Evolutionary conservation across 805 yeast genomes (phyloP).

Genomic region (Wickerhamomyces xylosicus): DNA sequence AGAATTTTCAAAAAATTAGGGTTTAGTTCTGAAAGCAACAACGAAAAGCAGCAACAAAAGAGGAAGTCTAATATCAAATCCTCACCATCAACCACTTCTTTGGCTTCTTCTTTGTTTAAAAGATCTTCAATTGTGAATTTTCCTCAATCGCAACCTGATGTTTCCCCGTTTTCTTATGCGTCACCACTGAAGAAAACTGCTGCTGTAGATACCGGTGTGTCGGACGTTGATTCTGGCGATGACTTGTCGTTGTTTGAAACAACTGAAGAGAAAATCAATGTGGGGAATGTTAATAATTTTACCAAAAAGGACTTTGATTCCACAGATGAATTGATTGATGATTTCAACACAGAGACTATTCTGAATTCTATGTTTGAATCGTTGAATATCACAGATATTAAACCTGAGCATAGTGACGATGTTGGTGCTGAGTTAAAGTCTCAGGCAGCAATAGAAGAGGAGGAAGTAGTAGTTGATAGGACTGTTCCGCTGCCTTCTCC

Average conservation of each 20-base stretch:
- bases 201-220: no score
- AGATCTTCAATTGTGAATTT: neutral
- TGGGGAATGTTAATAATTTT: no score
- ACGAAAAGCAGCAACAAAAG: slow-evolving; percentile 1
- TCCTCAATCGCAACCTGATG: no score
- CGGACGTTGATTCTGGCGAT: neutral
- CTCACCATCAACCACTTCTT: slow-evolving; percentile 1
- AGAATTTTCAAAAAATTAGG: slow-evolving; percentile 12
- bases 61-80: neutral
- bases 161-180: no score
- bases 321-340: neutral
- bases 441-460: neutral
- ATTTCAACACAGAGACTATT: slow-evolving; percentile 8
- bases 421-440: neutral
- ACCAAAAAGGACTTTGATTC: neutral
- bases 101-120: neutral
- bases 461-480: slow-evolving; percentile 3
- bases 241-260: neutral
- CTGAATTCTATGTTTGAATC: slow-evolving; percentile 6
- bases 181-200: no score
- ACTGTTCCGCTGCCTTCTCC: neutral
- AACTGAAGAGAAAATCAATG: neutral
- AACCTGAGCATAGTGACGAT: neutral
- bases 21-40: slow-evolving; percentile 6
- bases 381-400: neutral